Base-by-base conservation (phyloP, 192 early-diverging fungal genomes). In the Gamsiella multidivaricata region DNA sequence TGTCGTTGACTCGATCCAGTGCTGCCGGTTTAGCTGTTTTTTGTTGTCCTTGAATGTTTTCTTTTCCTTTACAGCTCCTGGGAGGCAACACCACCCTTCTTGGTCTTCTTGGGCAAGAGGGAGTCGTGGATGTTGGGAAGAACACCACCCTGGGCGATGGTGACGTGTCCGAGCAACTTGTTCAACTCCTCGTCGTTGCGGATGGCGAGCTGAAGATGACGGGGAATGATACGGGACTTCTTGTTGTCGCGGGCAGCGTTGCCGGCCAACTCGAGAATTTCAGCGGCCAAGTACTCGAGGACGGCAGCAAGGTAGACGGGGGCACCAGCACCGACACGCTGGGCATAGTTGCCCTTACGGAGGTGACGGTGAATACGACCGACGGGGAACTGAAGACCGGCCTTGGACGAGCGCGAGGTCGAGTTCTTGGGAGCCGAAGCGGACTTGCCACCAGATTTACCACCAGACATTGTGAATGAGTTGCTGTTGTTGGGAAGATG, bases 301-400 rank as follows among this genome's bases (percentile, higher is more conserved):
- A 97, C 94, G 63, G 96, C 96, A 64, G 96, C 96, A 26, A 97
- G 84, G 86, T 96, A 97, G 69, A 96, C 94, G 73, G 96, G 96
- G 39, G 94, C 94, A 80, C 93, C 93, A 65, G 93, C 94, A 80
- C 93, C 94, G 54, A 95, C 90, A 86, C 95, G 90, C 81, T 91
- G 90, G 72, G 95, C 94, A 85, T 96, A 97, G 88, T 95, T 95
- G 54, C 95, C 95, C 83, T 92, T 93, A 76, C 94, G 88, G 54
- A 97, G 88, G 59, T 94, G 89, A 90, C 94, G 93, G 86, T 97
- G 94, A 82, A 97, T 92, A 94, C 95, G 94, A 80, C 94, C 94
- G 70, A 96, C 94, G 69, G 94, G 96, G 91, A 97, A 97, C 85
- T 95, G 94, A 78, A 96, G 92, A 83, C 94, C 96, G 71, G 94